phyloP scores from a whole-genome alignment of 768 basidiomycete genomes.

The Naganishia vaughanmartiniae region DNA sequence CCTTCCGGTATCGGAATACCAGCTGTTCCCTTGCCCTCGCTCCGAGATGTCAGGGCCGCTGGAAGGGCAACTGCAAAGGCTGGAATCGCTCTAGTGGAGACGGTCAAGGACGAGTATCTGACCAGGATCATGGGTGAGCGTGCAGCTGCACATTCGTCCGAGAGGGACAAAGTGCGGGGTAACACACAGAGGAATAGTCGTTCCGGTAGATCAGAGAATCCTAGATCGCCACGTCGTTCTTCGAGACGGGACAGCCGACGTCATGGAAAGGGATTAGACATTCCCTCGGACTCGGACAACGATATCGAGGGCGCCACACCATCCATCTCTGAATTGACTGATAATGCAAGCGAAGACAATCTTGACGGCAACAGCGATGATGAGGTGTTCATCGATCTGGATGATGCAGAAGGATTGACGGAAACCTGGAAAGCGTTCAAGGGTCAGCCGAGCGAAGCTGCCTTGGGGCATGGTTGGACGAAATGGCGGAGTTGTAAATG shows the following conservation, averaged over 20 bases:
- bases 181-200: background rate
- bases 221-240: background rate
- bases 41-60: slow-evolving; percentile 15
- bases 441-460: slow-evolving; percentile 17
- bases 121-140: background rate
- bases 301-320: background rate
- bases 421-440: slow-evolving; percentile 3
- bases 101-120: slow-evolving; percentile 20
- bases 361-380: slow-evolving; percentile 5
- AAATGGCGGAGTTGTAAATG: slow-evolving; percentile 19
- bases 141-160: background rate
- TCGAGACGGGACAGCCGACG: background rate
- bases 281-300: background rate
- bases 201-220: background rate
- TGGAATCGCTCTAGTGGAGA: slow-evolving; percentile 12
- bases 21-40: slow-evolving; percentile 3
- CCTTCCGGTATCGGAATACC: slow-evolving; percentile 12
- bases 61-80: slow-evolving; percentile 16
- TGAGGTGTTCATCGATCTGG: slow-evolving; percentile 10
- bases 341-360: background rate
- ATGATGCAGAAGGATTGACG: slow-evolving; percentile 5
- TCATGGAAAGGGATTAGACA: background rate
- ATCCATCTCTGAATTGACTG: background rate
- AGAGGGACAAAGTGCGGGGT: background rate
- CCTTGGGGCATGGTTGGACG: slow-evolving; percentile 3